Conservation (phyloP, 805 yeast genomes). For the Kodamaea fukazawae region DNA sequence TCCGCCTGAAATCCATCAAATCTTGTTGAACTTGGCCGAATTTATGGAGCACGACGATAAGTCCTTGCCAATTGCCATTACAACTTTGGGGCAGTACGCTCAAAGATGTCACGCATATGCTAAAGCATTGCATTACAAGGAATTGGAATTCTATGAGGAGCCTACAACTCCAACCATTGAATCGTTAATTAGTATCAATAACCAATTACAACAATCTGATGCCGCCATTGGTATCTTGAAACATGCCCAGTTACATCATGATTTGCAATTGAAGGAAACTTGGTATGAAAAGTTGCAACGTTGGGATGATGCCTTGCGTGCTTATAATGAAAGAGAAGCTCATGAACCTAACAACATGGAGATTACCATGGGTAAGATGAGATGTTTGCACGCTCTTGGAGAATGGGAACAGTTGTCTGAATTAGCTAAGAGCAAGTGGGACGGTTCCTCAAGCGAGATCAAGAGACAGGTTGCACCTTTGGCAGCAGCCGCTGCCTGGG, state of each 20-base stretch:
- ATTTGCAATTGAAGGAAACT: conserved; percentile 87
- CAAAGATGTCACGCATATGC: conserved; percentile 97
- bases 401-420: conserved; percentile 94
- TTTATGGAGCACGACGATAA: conserved; percentile 98
- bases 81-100: conserved; percentile 88
- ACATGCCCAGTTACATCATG: conserved; percentile 90
- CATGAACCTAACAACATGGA: conserved; percentile 71
- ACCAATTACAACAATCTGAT: conserved; percentile 92
- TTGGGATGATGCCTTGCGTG: conserved; percentile 96
- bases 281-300: conserved; percentile 97
- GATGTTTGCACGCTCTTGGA: conserved; percentile 97
- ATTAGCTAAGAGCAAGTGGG: conserved; percentile 86
- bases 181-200: conserved; percentile 85
- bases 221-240: conserved; percentile 96
- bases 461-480: conserved; percentile 88
- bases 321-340: conserved; percentile 77
- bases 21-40: conserved; percentile 84
- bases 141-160: conserved; percentile 88
- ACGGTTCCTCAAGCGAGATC: conserved; percentile 63
- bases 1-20: conserved; percentile 94
- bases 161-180: conserved; percentile 92
- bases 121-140: conserved; percentile 93
- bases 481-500: conserved; percentile 99
- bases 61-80: conserved; percentile 86
- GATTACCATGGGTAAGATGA: conserved; percentile 94